Base-by-base conservation (phyloP, 345 rosid genomes). In the Euphorbia pulcherrima region DNA sequence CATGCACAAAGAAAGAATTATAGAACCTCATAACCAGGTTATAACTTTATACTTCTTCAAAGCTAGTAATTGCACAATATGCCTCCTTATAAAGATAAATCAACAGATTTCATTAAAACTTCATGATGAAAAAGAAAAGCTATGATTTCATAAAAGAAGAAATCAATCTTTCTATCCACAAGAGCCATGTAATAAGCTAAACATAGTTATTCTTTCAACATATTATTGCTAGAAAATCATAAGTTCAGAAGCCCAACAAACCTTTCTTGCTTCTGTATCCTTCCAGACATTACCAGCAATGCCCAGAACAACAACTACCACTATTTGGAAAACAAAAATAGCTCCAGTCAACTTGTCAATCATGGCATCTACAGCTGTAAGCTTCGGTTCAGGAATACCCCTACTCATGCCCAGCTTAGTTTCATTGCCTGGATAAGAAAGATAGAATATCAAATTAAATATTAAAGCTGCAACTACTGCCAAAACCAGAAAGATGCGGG, bases 341-440 rank as follows among this genome's bases (percentile, higher is more conserved):
- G 99, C 97, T 72, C 97, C 97, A 62, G 97, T 94, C 83, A 94
- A 79, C 81, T 94, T 94, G 87, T 94, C 97, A 58, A 94, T 94
- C 96, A 94, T 94, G 69, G 96, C 99, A 94, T 94, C 99, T 81
- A 94, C 78, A 6, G 97, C 99, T 44, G 99, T 94, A 78, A 94
- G 97, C 85, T 94, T 94, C 28, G 97, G 99, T 78, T 94, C 97
- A 52, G 97, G 92, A 72, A 89, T 82, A 74, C 99, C 99, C 81
- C 93, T 84, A 67, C 97, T 87, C 99, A 91, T 91, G 39, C 99
- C 99, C 83, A 94, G 83, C 87, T 91, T 94, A 55, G 99, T 94
- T 81, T 94, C 89, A 81, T 94, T 94, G 61, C 99, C 99, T 94
- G 71, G 70, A 17, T 46, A 2, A 51, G 2, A 68, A 27, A 20